A percentile compares a stretch with the other conserved stretches of the same genome.
Evolutionary conservation across 306 rosid species (phyloP).

Genomic region (Malus asiatica): DNA sequence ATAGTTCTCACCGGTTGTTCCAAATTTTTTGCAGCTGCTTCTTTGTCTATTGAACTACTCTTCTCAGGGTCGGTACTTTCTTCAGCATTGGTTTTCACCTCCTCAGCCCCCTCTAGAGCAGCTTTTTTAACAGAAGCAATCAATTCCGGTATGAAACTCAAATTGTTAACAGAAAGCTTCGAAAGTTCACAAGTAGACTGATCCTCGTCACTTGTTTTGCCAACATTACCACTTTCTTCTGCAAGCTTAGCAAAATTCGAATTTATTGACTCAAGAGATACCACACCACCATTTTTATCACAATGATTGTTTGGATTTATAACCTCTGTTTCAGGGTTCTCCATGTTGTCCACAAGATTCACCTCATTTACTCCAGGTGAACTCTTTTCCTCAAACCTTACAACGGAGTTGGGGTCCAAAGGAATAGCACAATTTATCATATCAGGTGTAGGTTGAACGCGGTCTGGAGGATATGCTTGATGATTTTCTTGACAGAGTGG

Average conservation of each 20-base stretch:
- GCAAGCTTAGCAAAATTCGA: conserved; percentile 26
- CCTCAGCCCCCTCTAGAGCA: conserved; percentile 60
- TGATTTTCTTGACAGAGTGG: conserved; percentile 45
- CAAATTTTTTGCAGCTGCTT: conserved; percentile 41
- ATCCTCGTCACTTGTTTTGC: conserved; percentile 34
- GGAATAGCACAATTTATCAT: conserved; percentile 17
- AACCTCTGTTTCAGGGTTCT: conserved; percentile 25
- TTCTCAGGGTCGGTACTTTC: conserved; percentile 27
- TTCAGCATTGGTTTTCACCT: conserved; percentile 40
- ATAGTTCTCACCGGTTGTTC: conserved; percentile 51
- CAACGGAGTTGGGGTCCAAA: conserved; percentile 25
- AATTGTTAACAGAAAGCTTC: conserved; percentile 35
- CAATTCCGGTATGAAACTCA: conserved; percentile 74
- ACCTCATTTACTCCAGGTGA: conserved; percentile 32
- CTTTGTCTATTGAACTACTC: conserved; percentile 29
- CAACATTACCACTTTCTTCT: conserved; percentile 26
- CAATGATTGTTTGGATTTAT: conserved; percentile 25
- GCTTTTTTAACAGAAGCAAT: conserved; percentile 78
- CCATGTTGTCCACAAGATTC: conserved; percentile 24
- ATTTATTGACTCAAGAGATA: conserved; percentile 26
- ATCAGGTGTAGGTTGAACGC: conserved; percentile 28
- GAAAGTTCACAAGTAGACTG: conserved; percentile 34
- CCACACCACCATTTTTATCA: conserved; percentile 20
- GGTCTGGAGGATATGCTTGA: conserved; percentile 26
- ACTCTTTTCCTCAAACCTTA: conserved; percentile 29